Evolutionary conservation across 805 yeast genomes (phyloP), one percentile per base, ranked within the genome.

Genomic region (Yueomyces sinensis): DNA sequence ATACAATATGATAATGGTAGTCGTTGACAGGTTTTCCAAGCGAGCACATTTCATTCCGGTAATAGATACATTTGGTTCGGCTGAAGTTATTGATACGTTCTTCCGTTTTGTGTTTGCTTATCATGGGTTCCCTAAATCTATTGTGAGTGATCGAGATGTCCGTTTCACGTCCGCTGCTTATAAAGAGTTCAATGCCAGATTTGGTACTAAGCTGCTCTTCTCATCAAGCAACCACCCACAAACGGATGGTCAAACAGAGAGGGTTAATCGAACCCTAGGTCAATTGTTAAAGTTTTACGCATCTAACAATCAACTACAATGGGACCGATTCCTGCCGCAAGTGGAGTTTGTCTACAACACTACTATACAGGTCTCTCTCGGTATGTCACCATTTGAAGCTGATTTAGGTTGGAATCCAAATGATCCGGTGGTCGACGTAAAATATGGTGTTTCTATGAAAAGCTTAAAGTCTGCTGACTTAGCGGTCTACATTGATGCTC

Each of bases 11-110:
- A 44, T 39, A 6, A 7, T 44, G 28, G 40, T 44, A 2, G 42
- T 44, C n/a, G 47, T 42, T 16, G n/a, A n/a, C n/a, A n/a, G n/a
- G n/a, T n/a, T n/a, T n/a, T 34, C 39, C 6, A 46, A 46, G 23
- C 27, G 45, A 13, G 38, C 40, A 2, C 43, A 42, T 19, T 39
- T 46, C 27, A 33, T 38, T 11, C 33, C 45, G 2, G 16, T 36
- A 14, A 17, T 14, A 4, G 42, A 42, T 15, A 22, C 36, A 9
- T 20, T 39, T 15, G 32, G 33, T 14, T 35, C 49, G 1, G 32
- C 25, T 16, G 43, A 34, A 28, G 37, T 38, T 5, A 35, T 44
- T 15, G 41, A 45, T n/a, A 5, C 34, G 11, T 22, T 40, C 4
- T 39, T 35, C 30, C 22, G 41, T 2, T 38, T 32, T 25, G 30